Evolutionary conservation across 129 eudicot species (phyloP), one percentile per base, ranked within the genome.

Genomic region (Lactuca saligna): DNA sequence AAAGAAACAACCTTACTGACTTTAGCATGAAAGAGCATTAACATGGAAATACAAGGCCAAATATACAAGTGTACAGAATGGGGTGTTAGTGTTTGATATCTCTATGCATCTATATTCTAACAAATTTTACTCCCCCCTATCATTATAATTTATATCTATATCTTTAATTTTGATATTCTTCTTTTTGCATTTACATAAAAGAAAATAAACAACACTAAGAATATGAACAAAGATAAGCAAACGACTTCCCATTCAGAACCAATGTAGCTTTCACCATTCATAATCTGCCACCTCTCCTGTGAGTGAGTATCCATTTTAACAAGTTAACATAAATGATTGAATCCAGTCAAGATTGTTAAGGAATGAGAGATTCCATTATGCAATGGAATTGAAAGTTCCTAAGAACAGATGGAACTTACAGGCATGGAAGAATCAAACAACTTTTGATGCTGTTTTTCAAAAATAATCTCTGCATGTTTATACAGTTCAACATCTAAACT

Each of bases 401-500:
- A 25, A 25, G 2, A 25, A 25, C 29, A 49, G 65, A 57, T 61
- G 57, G 69, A 33, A 80, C 88, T 68, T 71, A 85, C 89, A 8
- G 70, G 46, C 55, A 17, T 35, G 61, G 70, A 34, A 14, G 77
- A 53, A 62, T 79, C 34, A 44, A 65, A 76, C 80, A 66, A 66
- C 74, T 69, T 82, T 65, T 70, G 76, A 37, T 81, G 86, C 60
- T 88, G 95, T 78, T 72, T 80, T 50, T 39, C 65, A 71, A 79
- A 88, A 53, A 84, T 75, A 38, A 73, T 60, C 81, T 79, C 80
- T 17, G 91, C 96, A 72, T 92, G 83, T 31, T 84, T 82, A 68
- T 92, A 92, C 35, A 92, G 95, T 75, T 92, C 88, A 63, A 89
- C 69, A 46, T 92, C 98, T 31, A 92, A 83, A 78, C 66, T 72